Base-by-base conservation (phyloP, 306 rosid genomes). In the Adenanthera pavonina region DNA sequence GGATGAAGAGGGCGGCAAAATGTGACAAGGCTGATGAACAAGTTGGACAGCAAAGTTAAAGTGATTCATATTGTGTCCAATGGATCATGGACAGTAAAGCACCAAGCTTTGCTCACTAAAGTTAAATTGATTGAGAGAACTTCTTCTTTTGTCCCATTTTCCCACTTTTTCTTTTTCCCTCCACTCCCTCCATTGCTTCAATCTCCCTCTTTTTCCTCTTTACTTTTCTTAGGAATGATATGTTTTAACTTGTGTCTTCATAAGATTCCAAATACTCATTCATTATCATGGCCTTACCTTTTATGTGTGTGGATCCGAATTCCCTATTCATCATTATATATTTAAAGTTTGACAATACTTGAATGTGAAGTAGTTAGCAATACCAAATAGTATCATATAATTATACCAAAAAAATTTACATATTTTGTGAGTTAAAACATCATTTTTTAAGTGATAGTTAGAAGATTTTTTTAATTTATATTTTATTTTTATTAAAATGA, bases 71-170 rank as follows among this genome's bases (percentile, higher is more conserved):
- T 59, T 9, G 40, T 88, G 92, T 87, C 73, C 72, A 86, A 36
- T 75, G 54, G 80, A 87, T 66, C 84, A 86, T 88, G 80, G 91
- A 90, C 88, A 91, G 81, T 78, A 75, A 76, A 75, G 80, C 70
- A 85, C 83, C 85, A 80, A 83, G 72, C 78, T 81, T 83, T 74
- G 87, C 33, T 61, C 43, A 33, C 4, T 12, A 61, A 61, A 61
- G 68, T 33, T 13, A 9, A 84, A 53, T 78, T 82, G 82, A 66
- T 76, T 71, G 85, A 85, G 91, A 92, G 89, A 90, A 85, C 97
- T 38, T n/a, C 41, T 52, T 59, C 65, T 17, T 9, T 59, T 84
- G 92, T 89, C 90, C 89, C 86, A 79, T 25, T 25, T 76, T 81
- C 52, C 62, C 53, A 34, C 85, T 82, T 88, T 80, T 86, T 48